phyloP scores from a whole-genome alignment of 176 grass and related monocot species.

The Triticum urartu region DNA sequence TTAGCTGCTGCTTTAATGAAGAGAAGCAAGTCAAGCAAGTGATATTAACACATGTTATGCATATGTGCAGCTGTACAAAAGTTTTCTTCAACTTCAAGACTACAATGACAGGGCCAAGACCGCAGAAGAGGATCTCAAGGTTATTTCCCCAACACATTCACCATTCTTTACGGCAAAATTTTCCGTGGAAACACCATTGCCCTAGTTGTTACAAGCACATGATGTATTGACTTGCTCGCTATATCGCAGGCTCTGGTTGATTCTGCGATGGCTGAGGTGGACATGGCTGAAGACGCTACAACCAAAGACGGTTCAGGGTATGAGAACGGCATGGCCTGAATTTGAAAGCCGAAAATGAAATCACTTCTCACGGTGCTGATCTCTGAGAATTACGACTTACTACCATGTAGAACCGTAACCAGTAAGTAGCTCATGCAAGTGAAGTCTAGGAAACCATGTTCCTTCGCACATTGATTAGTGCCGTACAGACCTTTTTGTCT shows the following conservation, averaged over 20 bases:
- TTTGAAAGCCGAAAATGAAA: neutral
- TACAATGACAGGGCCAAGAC: slow-evolving; percentile 63
- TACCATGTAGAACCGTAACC: slow-evolving; percentile 21
- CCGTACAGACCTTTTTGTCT: neutral
- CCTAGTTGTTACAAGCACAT: neutral
- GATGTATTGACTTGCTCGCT: neutral
- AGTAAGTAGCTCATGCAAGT: neutral
- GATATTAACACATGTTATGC: neutral
- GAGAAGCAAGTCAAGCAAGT: neutral
- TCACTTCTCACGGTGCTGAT: neutral
- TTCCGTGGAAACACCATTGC: neutral
- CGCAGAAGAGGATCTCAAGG: slow-evolving; percentile 72
- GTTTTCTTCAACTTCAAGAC: slow-evolving; percentile 71
- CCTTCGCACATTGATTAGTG: slow-evolving; percentile 16
- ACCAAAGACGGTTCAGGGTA: slow-evolving; percentile 61
- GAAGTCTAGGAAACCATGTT: slow-evolving; percentile 13
- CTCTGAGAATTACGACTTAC: neutral
- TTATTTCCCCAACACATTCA: neutral
- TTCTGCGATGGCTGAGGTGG: slow-evolving; percentile 50
- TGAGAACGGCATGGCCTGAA: slow-evolving; percentile 56
- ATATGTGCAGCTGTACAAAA: slow-evolving; percentile 60
- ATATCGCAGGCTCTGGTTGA: slow-evolving; percentile 51
- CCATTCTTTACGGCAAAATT: neutral
- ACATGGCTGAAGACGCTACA: slow-evolving; percentile 56
- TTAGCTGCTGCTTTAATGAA: slow-evolving; percentile 20